These are phyloP conservation scores for Pelagomonas calceolata DNA, from an alignment of 108 stramenopile species.

Conservation along the genomic window DNA sequence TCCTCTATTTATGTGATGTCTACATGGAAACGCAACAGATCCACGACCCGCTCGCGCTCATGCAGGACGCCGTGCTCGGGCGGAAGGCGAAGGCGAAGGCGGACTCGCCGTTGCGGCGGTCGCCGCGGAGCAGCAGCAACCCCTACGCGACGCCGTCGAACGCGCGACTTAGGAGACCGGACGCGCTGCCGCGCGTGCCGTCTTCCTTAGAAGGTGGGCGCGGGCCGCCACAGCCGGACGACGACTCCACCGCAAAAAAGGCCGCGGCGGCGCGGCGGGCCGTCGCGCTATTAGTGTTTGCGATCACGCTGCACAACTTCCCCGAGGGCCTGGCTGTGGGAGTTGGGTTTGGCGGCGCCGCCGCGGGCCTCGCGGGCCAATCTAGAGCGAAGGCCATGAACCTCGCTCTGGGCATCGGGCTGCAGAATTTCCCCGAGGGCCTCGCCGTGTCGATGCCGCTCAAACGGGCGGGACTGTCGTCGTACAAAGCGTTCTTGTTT, in stretches of 20 bases:
- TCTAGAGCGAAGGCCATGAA: conserved; percentile 5
- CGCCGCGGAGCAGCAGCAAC: too few species aligned
- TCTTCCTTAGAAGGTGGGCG: neutral
- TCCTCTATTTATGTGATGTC: neutral
- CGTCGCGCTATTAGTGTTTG: conserved; percentile 1
- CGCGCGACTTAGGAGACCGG: neutral
- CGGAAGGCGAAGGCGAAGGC: neutral
- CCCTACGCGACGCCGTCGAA: too few species aligned
- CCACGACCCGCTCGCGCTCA: neutral
- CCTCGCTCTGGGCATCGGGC: conserved; percentile 18
- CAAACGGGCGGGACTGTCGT: neutral
- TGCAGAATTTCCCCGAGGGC: conserved; percentile 20
- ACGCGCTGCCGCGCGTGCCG: neutral
- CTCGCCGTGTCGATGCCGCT: conserved; percentile 13
- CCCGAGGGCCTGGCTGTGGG: conserved; percentile 17
- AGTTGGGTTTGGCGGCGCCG: conserved; percentile 12
- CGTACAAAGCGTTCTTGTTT: conserved; percentile 7
- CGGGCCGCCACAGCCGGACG: neutral
- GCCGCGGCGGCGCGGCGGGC: neutral
- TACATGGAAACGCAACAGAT: neutral
- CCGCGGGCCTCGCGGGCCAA: neutral
- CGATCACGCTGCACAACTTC: conserved; percentile 16
- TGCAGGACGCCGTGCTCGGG: neutral
- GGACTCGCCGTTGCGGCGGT: too few species aligned
- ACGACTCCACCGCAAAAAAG: neutral